Conservation (phyloP, 305 asterid species). For the Solanum hybrid region DNA sequence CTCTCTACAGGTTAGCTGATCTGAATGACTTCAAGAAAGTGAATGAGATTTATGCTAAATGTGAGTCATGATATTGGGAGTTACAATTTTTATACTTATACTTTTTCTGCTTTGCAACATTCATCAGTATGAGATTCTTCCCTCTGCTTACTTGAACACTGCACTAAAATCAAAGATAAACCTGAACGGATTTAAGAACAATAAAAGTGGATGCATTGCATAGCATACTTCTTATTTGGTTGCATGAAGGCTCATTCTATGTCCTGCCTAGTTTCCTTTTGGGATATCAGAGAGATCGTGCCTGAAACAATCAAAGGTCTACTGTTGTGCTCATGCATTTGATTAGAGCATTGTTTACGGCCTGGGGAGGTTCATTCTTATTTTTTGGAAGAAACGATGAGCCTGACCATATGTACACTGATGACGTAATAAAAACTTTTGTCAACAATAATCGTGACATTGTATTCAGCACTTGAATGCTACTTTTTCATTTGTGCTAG, state of each 20-base stretch:
- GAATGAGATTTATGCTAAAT: slow-evolving; percentile 78
- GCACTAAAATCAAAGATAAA: not conserved
- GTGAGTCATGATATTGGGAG: slow-evolving; percentile 30
- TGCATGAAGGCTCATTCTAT: not conserved
- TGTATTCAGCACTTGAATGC: not conserved
- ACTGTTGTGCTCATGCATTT: not conserved
- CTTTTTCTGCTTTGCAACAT: not conserved
- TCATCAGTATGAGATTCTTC: not conserved
- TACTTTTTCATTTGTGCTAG: not conserved
- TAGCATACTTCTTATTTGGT: not conserved
- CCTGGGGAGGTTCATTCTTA: not conserved
- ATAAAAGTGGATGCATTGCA: not conserved
- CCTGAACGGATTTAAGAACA: not conserved
- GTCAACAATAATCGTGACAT: not conserved
- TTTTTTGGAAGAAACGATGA: not conserved
- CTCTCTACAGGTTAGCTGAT: slow-evolving; percentile 69
- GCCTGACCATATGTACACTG: not conserved
- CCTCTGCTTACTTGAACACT: not conserved
- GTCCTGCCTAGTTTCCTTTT: not conserved
- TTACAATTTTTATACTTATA: not conserved
- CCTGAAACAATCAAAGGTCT: not conserved
- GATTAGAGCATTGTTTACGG: not conserved
- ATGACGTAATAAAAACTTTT: not conserved
- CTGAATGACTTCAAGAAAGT: slow-evolving; percentile 82
- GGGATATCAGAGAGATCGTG: not conserved